Evolutionary conservation across 176 grass and related monocot species (phyloP).

Genomic region (Aegilops tauschii): DNA sequence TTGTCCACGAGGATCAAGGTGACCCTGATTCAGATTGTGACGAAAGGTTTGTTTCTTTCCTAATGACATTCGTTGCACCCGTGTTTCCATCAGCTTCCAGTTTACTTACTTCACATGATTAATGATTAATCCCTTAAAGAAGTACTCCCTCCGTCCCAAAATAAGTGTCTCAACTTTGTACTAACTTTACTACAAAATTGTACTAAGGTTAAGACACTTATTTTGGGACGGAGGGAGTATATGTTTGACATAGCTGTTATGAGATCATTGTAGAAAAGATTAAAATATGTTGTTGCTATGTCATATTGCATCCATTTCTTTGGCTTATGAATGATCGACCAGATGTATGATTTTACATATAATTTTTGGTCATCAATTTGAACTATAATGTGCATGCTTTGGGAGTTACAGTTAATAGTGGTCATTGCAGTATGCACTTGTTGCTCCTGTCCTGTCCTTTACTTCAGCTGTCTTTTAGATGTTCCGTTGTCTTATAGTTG

Average conservation of each 20-base stretch:
- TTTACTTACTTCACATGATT: slow-evolving; percentile 17
- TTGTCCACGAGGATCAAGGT: slow-evolving; percentile 46
- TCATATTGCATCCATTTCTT: background rate
- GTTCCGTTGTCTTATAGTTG: background rate
- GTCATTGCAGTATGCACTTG: background rate
- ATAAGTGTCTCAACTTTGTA: too few species aligned
- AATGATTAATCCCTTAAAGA: background rate
- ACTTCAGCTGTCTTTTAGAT: background rate
- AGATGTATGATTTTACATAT: background rate
- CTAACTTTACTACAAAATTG: too few species aligned
- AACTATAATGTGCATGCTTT: background rate
- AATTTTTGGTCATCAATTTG: background rate
- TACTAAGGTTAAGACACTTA: too few species aligned
- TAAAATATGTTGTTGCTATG: slow-evolving; percentile 2
- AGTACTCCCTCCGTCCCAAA: background rate
- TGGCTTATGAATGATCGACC: slow-evolving; percentile 10
- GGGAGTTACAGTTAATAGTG: background rate
- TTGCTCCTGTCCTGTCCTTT: slow-evolving; percentile 13
- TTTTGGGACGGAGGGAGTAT: background rate
- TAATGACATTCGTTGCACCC: background rate
- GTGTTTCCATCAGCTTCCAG: background rate
- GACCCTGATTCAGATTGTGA: slow-evolving; percentile 76
- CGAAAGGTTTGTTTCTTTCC: slow-evolving; percentile 65
- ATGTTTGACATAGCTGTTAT: background rate
- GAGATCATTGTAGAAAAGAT: background rate